A percentile compares a stretch with the other conserved stretches of the same genome.
Evolutionary conservation across 805 yeast species (phyloP).

Genomic region (Zygotorulaspora danielsina): DNA sequence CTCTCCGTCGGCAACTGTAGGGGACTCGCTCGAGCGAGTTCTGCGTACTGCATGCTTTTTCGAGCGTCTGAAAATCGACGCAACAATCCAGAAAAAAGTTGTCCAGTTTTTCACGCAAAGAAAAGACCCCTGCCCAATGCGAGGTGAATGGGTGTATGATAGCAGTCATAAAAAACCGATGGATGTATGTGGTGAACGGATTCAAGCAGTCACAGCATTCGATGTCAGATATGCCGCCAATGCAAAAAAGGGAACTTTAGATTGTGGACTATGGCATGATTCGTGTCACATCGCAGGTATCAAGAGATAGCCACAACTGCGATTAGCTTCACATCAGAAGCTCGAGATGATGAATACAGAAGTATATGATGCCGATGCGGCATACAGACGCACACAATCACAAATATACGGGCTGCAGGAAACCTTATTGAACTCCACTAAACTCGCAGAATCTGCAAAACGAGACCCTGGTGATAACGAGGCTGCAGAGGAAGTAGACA

Average conservation of each 20-base stretch:
- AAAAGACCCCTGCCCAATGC: background rate
- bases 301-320: no score
- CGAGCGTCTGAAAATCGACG: no score
- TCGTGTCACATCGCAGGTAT: no score
- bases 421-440: slow-evolving; percentile 31
- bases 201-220: background rate
- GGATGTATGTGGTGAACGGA: background rate
- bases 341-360: slow-evolving; percentile 7
- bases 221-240: background rate
- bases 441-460: slow-evolving; percentile 6
- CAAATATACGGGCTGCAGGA: slow-evolving; percentile 34
- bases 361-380: slow-evolving; percentile 17
- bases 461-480: background rate
- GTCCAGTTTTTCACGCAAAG: no score
- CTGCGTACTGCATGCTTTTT: no score
- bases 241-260: background rate
- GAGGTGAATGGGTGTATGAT: background rate
- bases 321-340: no score
- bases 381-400: slow-evolving; percentile 32
- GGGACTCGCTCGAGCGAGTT: no score
- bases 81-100: no score
- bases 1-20: no score
- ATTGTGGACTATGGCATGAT: no score
- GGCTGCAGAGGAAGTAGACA: background rate
- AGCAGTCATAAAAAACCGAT: background rate